These are phyloP conservation scores for Aspergillus bridgeri DNA, from an alignment of 495 filamentous ascomycete genomes.

Conservation along the genomic window DNA sequence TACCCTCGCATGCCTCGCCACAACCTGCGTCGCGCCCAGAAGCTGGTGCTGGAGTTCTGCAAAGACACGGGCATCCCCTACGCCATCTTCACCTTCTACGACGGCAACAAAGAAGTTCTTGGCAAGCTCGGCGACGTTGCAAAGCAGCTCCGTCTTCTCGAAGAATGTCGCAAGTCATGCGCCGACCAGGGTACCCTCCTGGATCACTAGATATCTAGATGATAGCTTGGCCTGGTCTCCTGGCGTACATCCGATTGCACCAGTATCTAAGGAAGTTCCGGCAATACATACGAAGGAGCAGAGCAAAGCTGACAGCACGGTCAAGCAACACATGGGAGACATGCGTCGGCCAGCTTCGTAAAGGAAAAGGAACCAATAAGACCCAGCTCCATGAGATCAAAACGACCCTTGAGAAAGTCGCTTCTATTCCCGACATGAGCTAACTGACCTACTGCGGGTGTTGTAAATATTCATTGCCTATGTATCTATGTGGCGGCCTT, in stretches of 20 bases:
- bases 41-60: slow-evolving; percentile 84
- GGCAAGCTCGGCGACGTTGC: slow-evolving; percentile 79
- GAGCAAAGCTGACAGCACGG: slow-evolving; percentile 45
- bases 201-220: slow-evolving; percentile 20
- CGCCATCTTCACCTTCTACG: slow-evolving; percentile 87
- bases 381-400: slow-evolving; percentile 48
- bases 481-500: background rate
- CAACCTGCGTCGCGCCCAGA: slow-evolving; percentile 81
- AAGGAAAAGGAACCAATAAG: slow-evolving; percentile 59
- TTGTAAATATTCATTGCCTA: background rate
- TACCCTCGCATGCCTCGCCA: slow-evolving; percentile 94
- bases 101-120: slow-evolving; percentile 88
- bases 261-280: slow-evolving; percentile 69
- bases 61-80: slow-evolving; percentile 90
- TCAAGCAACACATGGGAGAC: slow-evolving; percentile 69
- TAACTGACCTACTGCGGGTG: background rate
- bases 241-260: slow-evolving; percentile 49
- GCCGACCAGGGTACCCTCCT: slow-evolving; percentile 40
- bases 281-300: slow-evolving; percentile 46
- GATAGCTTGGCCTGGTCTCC: background rate
- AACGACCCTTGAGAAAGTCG: slow-evolving; percentile 42
- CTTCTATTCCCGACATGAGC: slow-evolving; percentile 32
- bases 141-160: slow-evolving; percentile 80
- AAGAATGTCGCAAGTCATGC: slow-evolving; percentile 73
- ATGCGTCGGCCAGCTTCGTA: slow-evolving; percentile 77